Percentiles rank a stretch among this genome's conserved stretches.
phyloP scores from a whole-genome alignment of 2,329 filamentous ascomycete species.

The Monosporascus sp. region DNA sequence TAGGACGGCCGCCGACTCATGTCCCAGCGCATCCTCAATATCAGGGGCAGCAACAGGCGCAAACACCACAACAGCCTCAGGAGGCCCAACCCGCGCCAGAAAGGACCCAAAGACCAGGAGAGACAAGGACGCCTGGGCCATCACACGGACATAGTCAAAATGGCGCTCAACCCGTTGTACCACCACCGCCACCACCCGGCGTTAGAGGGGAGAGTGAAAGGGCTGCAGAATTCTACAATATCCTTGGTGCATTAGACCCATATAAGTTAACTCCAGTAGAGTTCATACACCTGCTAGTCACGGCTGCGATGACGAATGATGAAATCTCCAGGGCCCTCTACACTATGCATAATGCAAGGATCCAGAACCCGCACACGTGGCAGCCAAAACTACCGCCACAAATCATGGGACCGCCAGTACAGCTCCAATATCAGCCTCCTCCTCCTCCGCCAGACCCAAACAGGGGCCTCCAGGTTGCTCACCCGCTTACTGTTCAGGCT shows the following conservation, averaged over 20 bases:
- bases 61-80: background rate
- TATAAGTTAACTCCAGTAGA: constrained; percentile 11
- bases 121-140: background rate
- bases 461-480: background rate
- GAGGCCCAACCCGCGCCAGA: background rate
- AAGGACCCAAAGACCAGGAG: background rate
- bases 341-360: constrained; percentile 7
- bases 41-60: background rate
- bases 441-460: background rate
- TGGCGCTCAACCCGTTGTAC: background rate
- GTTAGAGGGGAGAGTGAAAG: background rate
- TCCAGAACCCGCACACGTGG: constrained; percentile 9
- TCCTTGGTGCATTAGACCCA: constrained; percentile 12
- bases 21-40: background rate
- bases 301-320: constrained; percentile 11
- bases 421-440: background rate
- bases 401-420: background rate
- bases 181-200: background rate
- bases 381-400: constrained; percentile 3
- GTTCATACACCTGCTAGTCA: constrained; percentile 15
- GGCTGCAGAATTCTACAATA: constrained; percentile 7
- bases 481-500: background rate
- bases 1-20: background rate
- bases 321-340: constrained; percentile 9
- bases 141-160: background rate